Evolutionary conservation across 1,139 yeast genomes (phyloP), one percentile per base, ranked within the genome.

Genomic region (Scheffersomyces segobiensis): DNA sequence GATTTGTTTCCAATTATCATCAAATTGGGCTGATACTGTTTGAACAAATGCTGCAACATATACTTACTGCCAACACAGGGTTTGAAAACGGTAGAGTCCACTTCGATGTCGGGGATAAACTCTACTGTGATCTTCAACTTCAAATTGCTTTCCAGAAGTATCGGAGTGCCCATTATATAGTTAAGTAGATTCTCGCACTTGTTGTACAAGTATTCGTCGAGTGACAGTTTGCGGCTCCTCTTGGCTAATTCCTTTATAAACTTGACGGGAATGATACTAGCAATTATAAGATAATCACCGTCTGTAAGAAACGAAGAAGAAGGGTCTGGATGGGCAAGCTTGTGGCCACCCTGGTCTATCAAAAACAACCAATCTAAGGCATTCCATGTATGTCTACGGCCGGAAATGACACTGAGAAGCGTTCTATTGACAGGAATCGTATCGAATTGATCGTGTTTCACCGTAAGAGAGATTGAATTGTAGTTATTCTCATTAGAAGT

Each of bases 91-190:
- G 52, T 18, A n/a, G 46, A 47, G 10, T 19, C 42, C 19, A 19
- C 52, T 19, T 63, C 65, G 26, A 56, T 54, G 50, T 65, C 68
- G n/a, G 65, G 63, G 18, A 85, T 81, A 60, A 86, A 76, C 63
- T 86, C 90, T 17, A 87, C 82, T 0, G 88, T 84, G 8, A 87
- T 71, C 60, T 82, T 82, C 50, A 85, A 67, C 52, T 72, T 74
- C 57, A 81, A 71, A 50, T 74, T 68, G 62, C 55, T 58, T 55
- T 55, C 52, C 69, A 55, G 48, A 39, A 64, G 57, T 17, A 61
- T 64, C 55, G 78, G 65, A 59, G 72, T 64, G 49, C 68, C 57
- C 3, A 79, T 67, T 55, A 82, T 71, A 68, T 84, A 82, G 50
- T 74, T 64, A 53, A 83, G 65, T 22, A 85, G 68, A 18, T 72